These are phyloP conservation scores for Melastoma malabathricum DNA, from an alignment of 345 rosid genomes.

Conservation along the genomic window DNA sequence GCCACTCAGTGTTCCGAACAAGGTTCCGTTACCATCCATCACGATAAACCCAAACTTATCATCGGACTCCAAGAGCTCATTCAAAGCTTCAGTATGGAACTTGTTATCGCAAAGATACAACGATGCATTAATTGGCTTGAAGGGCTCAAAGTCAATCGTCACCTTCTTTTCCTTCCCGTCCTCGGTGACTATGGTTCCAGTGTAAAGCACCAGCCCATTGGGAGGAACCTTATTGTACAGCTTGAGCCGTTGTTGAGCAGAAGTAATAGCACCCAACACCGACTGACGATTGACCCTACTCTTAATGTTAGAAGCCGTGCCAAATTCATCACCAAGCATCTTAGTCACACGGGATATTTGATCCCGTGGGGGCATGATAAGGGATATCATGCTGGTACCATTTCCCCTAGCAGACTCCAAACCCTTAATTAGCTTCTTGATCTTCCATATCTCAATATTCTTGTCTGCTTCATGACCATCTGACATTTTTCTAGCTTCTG, in stretches of 20 bases:
- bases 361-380: constrained; percentile 94
- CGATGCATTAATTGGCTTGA: constrained; percentile 85
- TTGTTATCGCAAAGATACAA: constrained; percentile 81
- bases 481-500: constrained; percentile 15
- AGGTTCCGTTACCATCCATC: constrained; percentile 90
- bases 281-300: constrained; percentile 89
- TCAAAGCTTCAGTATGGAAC: constrained; percentile 79
- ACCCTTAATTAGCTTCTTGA: constrained; percentile 80
- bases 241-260: constrained; percentile 89
- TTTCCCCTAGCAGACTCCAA: constrained; percentile 86
- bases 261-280: constrained; percentile 81
- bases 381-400: constrained; percentile 95
- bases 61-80: constrained; percentile 79
- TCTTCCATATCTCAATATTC: constrained; percentile 92
- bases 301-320: constrained; percentile 91
- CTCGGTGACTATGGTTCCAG: constrained; percentile 69
- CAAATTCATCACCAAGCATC: constrained; percentile 93
- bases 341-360: constrained; percentile 81
- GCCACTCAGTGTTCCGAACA: constrained; percentile 86
- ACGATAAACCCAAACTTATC: constrained; percentile 86
- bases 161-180: constrained; percentile 95
- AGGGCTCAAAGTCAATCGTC: constrained; percentile 84
- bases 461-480: constrained; percentile 49
- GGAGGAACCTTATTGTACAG: constrained; percentile 86
- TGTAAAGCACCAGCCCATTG: constrained; percentile 80